A percentile compares a stretch with the other conserved stretches of the same genome.
Evolutionary conservation across 495 filamentous ascomycete species (phyloP).

Genomic region (Neurospora hispaniola): DNA sequence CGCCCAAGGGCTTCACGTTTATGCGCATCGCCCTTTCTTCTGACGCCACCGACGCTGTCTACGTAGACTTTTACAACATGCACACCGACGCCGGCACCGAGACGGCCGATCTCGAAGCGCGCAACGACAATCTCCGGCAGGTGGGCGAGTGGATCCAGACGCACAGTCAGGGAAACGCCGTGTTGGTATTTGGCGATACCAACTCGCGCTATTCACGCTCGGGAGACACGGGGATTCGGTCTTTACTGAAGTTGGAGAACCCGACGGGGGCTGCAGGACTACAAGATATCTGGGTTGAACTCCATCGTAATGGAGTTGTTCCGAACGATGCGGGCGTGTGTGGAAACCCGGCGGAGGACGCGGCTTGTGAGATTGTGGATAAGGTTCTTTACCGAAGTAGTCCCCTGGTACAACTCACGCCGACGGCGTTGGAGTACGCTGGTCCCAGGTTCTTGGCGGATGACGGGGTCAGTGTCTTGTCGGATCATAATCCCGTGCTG

Average conservation of each 20-base stretch:
- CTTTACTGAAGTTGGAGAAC: slow-evolving; percentile 22
- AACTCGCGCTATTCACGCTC: slow-evolving; percentile 48
- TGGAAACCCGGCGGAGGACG: slow-evolving; percentile 35
- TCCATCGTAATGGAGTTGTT: slow-evolving; percentile 31
- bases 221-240: slow-evolving; percentile 36
- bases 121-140: slow-evolving; percentile 45
- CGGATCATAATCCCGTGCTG: slow-evolving; percentile 50
- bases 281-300: slow-evolving; percentile 43
- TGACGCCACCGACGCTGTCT: slow-evolving; percentile 20
- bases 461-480: slow-evolving; percentile 39
- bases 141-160: slow-evolving; percentile 42
- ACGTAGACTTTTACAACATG: slow-evolving; percentile 50
- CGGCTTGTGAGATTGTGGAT: slow-evolving; percentile 51
- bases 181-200: slow-evolving; percentile 49
- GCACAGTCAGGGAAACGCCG: slow-evolving; percentile 44
- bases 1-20: slow-evolving; percentile 54
- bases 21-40: slow-evolving; percentile 33
- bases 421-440: slow-evolving; percentile 39
- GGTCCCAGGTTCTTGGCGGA: slow-evolving; percentile 39
- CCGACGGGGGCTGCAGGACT: slow-evolving; percentile 16
- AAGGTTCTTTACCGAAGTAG: slow-evolving; percentile 50
- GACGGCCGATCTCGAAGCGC: slow-evolving; percentile 34
- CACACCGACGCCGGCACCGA: slow-evolving; percentile 52
- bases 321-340: slow-evolving; percentile 37
- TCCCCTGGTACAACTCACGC: slow-evolving; percentile 31